Base-by-base conservation (phyloP, 495 filamentous ascomycete genomes). In the Halenospora varia region DNA sequence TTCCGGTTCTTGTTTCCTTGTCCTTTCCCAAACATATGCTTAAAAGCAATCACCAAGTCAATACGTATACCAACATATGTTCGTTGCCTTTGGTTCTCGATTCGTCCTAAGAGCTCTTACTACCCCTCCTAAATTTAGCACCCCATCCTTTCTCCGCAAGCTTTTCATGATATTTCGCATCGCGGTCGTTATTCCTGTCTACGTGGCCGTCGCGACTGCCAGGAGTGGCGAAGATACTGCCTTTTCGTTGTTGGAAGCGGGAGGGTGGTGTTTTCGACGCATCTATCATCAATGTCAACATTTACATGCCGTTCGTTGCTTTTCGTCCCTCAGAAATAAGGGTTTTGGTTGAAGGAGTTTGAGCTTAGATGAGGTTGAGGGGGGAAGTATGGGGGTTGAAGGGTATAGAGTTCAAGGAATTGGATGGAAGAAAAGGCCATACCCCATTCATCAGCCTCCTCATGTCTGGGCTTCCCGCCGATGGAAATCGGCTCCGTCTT, bases 191-290 rank as follows among this genome's bases (percentile, higher is more conserved):
- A 68, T 78, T 76, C 50, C 66, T 70, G 63, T 79, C 78, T 39
- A 82, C 66, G 63, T 83, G 81, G 35, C 77, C 80, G 65, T 85
- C 82, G 49, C 82, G 75, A 22, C 76, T 79, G 55, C 64, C 63
- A 13, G 79, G 82, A 20, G 82, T 83, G 44, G 80, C 78, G 69
- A 80, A 83, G 71, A 85, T 81, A 66, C 78, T 82, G 51, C 82
- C 82, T 69, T 85, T 79, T 66, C 78, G 75, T 72, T 82, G 81
- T 64, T 85, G 82, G 73, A 86, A 86, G 35, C 78, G 78, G 51
- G 73, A 77, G 22, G 82, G 82, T 3, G 78, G 79, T 2, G 82
- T 81, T 68, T 85, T 85, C 60, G 77, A 73, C 22, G 82, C 82
- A 65, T 85, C 78, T 81, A 47, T 41, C n/a, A 9, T 40, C 35